Evolutionary conservation across 805 yeast genomes (phyloP).

Genomic region (Teunomyces stri): DNA sequence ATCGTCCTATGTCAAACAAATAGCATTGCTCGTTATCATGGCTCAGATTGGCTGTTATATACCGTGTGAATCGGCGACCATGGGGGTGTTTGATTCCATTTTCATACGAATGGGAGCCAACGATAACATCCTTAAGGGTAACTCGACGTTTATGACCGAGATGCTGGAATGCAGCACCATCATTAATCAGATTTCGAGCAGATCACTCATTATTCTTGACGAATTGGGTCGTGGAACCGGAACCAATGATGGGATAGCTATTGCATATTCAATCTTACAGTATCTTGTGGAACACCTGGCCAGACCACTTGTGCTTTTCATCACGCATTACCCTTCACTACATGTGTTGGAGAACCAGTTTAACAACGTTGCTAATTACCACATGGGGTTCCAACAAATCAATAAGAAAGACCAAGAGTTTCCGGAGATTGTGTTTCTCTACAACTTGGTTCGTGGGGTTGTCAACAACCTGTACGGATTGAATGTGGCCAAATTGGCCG

Average conservation of each 20-base stretch:
- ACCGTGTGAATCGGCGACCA: constrained; percentile 58
- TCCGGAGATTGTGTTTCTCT: constrained; percentile 40
- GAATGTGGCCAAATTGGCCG: constrained; percentile 79
- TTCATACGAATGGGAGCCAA: constrained; percentile 85
- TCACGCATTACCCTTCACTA: constrained; percentile 79
- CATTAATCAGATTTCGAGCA: constrained; percentile 48
- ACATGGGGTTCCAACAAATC: constrained; percentile 63
- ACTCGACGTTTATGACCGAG: constrained; percentile 83
- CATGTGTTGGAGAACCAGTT: constrained; percentile 47
- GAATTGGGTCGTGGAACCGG: constrained; percentile 84
- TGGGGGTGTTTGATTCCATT: constrained; percentile 73
- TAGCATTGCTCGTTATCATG: constrained; percentile 69
- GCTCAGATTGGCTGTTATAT: constrained; percentile 76
- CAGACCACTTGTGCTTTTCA: constrained; percentile 64
- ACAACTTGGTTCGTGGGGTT: constrained; percentile 36
- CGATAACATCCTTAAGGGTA: constrained; percentile 71
- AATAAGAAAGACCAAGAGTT: constrained; percentile 27
- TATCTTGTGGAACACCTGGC: constrained; percentile 44
- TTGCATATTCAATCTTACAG: constrained; percentile 70
- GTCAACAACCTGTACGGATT: constrained; percentile 71
- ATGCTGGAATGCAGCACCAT: constrained; percentile 64
- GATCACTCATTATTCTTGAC: constrained; percentile 64
- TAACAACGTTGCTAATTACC: constrained; percentile 54
- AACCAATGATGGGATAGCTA: constrained; percentile 71
- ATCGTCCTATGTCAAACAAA: constrained; percentile 70